Base-by-base conservation (phyloP, 176 grass and related monocot genomes). In the Rhynchospora breviuscula region DNA sequence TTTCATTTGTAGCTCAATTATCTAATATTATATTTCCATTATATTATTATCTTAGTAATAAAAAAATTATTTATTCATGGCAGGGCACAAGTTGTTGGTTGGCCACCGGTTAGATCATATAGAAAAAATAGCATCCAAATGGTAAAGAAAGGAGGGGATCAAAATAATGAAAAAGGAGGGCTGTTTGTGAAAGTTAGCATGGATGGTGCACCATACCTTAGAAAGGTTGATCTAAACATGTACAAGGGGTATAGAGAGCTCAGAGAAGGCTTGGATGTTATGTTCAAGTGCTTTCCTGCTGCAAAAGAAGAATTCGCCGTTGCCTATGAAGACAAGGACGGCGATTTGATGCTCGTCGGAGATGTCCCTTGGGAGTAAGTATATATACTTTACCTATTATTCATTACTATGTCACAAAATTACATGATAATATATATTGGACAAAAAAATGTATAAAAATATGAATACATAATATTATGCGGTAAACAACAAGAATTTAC, bases 311-410 rank as follows among this genome's bases (percentile, higher is more conserved):
- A 94, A 63, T 82, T 77, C 25, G 87, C 90, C 61, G 56, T 94
- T 31, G 88, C 94, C 0, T 97, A 97, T 5, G 94, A 97, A 84
- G 94, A 97, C 79, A 97, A 94, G 68, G 94, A 97, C 80, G 92
- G 94, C 0, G 92, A 97, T 80, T 93, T 92, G 76, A 97, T 97
- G 94, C 89, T 97, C 17, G 88, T 88, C 2, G 94, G 94, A 72
- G 94, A 97, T 77, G 94, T 97, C 40, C 94, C 94, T 46, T 97
- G 94, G 94, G 90, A 87, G 94, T 94, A 90, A 94, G 94, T 90
- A 18, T 71, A 17, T 90, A 18, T 71, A 17, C 70, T 82, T 43
- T 81, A 15, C 61, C n/a, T 1, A 59, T 2, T 19, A 59, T 18
- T 59, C 57, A 5, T 59, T 19, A 59, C 6, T 19, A 59, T 17